Conservation (phyloP, 345 rosid species). For the Eucalyptus sp. region DNA sequence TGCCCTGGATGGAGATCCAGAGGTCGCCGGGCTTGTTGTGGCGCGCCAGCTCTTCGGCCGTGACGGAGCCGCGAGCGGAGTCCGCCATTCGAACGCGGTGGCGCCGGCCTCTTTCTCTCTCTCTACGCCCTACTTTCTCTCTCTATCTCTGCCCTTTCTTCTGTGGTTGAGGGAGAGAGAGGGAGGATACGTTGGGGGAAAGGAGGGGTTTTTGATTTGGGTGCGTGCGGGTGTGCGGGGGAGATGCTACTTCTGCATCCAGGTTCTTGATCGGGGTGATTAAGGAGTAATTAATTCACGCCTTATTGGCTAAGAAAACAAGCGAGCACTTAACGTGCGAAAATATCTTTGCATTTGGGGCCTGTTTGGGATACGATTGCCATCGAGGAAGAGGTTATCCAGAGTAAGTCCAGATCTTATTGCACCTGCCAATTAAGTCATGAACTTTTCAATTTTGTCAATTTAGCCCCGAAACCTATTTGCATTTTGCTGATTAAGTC, state of each 20-base stretch:
- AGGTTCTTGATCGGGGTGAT: not conserved
- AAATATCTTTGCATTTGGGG: not conserved
- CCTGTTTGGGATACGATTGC: not conserved
- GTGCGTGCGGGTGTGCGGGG: not conserved
- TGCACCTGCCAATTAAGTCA: accelerated
- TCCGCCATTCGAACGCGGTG: not conserved
- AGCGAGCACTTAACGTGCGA: not conserved
- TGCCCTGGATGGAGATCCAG: slow-evolving; percentile 93
- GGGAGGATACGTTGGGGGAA: not conserved
- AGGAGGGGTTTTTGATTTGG: not conserved
- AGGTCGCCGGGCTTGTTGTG: slow-evolving; percentile 66
- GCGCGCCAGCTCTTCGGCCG: slow-evolving; percentile 35
- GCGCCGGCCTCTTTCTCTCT: not conserved
- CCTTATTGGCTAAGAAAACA: not conserved
- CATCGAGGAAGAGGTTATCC: accelerated
- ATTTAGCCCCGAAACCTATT: accelerated
- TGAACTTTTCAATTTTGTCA: accelerated
- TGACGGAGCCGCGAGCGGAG: slow-evolving; percentile 9
- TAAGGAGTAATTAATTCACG: not conserved
- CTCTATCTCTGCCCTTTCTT: not conserved
- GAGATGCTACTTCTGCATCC: not conserved
- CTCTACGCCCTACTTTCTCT: not conserved
- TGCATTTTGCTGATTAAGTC: too few relatives aligned
- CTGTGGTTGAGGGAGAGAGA: not conserved
- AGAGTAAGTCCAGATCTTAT: accelerated